Conservation (phyloP, 2,329 filamentous ascomycete species). For the Phyllosticta capitalensis region DNA sequence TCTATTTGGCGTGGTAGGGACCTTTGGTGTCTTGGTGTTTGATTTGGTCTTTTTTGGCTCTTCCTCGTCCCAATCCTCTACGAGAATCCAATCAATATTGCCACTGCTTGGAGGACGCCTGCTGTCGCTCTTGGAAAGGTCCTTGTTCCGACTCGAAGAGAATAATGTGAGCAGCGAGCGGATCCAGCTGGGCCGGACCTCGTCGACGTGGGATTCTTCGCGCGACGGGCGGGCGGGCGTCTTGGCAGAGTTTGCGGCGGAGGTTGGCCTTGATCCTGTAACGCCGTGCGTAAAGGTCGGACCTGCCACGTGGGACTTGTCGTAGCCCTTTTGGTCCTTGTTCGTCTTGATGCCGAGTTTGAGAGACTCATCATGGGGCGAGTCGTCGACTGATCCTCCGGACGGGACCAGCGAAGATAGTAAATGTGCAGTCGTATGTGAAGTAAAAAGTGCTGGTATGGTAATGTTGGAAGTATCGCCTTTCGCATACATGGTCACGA, state of each 20-base stretch:
- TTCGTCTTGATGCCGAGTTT: conserved; percentile 13
- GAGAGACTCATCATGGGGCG: conserved; percentile 48
- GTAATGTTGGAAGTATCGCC: conserved; percentile 92
- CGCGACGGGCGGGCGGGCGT: conserved; percentile 12
- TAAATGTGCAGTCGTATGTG: conserved; percentile 85
- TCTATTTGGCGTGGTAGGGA: conserved; percentile 14
- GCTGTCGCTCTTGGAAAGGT: conserved; percentile 37
- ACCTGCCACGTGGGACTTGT: conserved; percentile 8
- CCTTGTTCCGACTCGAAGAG: conserved; percentile 26
- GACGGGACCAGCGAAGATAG: conserved; percentile 77
- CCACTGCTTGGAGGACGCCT: conserved; percentile 63
- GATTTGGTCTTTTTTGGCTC: conserved; percentile 17
- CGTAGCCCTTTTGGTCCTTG: conserved; percentile 20
- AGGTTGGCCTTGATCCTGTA: conserved; percentile 11
- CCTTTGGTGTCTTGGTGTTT: conserved; percentile 12
- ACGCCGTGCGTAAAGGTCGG: conserved; percentile 16
- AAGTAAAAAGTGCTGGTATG: conserved; percentile 91
- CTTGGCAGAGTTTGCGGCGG: conserved; percentile 19
- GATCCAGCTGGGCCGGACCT: conserved; percentile 33
- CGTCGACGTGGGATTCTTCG: background rate
- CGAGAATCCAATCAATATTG: conserved; percentile 61
- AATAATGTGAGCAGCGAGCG: conserved; percentile 35
- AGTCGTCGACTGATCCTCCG: conserved; percentile 50
- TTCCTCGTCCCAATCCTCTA: conserved; percentile 54
- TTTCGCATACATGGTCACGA: conserved; percentile 97